phyloP scores from a whole-genome alignment of 139 green algal genomes.

The Limnomonas spitsbergensis region DNA sequence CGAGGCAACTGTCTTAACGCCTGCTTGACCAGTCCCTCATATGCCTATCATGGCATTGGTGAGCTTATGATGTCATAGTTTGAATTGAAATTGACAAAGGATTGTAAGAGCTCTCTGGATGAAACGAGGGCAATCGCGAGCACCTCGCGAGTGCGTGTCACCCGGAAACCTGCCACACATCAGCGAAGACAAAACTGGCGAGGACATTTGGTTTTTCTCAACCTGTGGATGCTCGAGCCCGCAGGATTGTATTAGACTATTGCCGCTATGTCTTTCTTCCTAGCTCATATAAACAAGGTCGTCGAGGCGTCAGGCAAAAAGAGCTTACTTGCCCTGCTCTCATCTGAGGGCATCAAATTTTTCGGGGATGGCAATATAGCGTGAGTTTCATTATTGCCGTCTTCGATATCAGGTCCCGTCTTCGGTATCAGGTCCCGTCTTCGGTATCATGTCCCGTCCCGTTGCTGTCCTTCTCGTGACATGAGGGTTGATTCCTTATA shows the following conservation, averaged over 20 bases:
- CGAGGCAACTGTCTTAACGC: neutral
- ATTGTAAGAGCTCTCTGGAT: no score
- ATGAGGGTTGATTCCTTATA: neutral
- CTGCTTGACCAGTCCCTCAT: neutral
- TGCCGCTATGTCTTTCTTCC: neutral
- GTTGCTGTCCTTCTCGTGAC: neutral
- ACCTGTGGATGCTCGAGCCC: no score
- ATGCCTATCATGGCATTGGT: no score
- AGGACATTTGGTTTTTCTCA: no score
- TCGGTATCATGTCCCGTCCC: neutral
- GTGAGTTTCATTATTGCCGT: no score
- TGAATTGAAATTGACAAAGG: no score
- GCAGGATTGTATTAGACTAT: no score
- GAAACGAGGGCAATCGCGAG: no score
- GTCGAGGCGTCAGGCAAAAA: conserved; percentile 25
- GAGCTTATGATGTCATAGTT: no score
- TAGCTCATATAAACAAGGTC: conserved; percentile 9
- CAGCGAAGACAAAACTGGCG: no score
- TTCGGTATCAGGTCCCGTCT: neutral
- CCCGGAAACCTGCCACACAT: no score
- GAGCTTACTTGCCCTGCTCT: conserved; percentile 15
- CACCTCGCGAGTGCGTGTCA: no score
- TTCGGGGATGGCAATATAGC: conserved; percentile 51
- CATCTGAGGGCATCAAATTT: conserved; percentile 29
- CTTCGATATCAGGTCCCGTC: neutral